A percentile compares a stretch with the other conserved stretches of the same genome.
Conservation (phyloP, 2,329 filamentous ascomycete species). For the Uncinocarpus reesii region DNA sequence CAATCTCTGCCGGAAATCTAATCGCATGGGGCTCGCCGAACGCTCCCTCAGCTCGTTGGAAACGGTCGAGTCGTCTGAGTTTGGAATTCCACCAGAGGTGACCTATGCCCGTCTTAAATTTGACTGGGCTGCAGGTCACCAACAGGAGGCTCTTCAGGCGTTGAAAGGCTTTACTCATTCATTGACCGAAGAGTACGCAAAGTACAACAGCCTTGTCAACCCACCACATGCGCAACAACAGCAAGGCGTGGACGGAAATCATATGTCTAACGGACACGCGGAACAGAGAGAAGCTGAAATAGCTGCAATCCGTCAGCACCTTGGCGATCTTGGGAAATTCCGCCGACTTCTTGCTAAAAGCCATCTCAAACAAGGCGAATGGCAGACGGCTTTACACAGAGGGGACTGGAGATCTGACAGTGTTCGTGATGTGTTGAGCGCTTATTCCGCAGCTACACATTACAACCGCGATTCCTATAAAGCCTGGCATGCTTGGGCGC, state of each 20-base stretch:
- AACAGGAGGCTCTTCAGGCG: conserved; percentile 51
- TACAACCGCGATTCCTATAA: conserved; percentile 97
- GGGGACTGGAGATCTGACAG: conserved; percentile 82
- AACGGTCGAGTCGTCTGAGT: conserved; percentile 46
- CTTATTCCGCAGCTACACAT: conserved; percentile 82
- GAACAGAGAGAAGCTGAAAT: conserved; percentile 34
- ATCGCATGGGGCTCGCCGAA: conserved; percentile 86
- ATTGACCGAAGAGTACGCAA: conserved; percentile 49
- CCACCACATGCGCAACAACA: conserved; percentile 27
- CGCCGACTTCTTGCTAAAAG: conserved; percentile 78
- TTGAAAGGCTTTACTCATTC: conserved; percentile 53
- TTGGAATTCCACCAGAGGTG: conserved; percentile 56
- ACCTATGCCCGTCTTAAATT: conserved; percentile 97
- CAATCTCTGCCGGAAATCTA: conserved; percentile 93
- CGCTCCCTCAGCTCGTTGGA: conserved; percentile 90
- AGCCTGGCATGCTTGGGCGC: conserved; percentile 96
- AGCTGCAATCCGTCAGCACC: conserved; percentile 30
- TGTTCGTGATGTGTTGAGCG: conserved; percentile 78
- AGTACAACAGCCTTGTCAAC: conserved; percentile 34
- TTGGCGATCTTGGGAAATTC: conserved; percentile 46
- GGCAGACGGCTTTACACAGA: conserved; percentile 76
- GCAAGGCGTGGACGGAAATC: conserved; percentile 35
- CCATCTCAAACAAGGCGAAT: conserved; percentile 92
- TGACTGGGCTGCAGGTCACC: conserved; percentile 74
- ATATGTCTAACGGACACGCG: conserved; percentile 38